Evolutionary conservation across 306 rosid species (phyloP).

Genomic region (Clitoria ternatea): DNA sequence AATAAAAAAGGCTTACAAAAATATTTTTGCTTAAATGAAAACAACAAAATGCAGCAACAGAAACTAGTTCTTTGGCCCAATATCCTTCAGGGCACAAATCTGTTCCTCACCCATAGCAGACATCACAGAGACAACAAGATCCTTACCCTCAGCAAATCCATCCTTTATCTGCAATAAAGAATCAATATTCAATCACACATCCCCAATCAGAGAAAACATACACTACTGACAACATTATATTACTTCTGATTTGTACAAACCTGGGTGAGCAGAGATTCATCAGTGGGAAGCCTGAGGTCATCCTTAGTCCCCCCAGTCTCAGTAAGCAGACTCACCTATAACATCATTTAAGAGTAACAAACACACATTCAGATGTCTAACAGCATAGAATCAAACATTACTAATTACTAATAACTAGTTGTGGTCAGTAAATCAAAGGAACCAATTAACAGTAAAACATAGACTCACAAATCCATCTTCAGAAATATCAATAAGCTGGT

Average conservation of each 20-base stretch:
- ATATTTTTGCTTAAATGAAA: conserved; percentile 27
- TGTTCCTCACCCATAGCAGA: conserved; percentile 89
- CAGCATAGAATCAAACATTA: background rate
- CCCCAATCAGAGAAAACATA: background rate
- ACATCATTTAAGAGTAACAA: background rate
- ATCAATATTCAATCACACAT: background rate
- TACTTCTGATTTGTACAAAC: conserved; percentile 25
- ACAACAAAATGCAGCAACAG: conserved; percentile 24
- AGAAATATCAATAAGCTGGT: conserved; percentile 45
- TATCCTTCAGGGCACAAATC: conserved; percentile 71
- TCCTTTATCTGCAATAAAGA: conserved; percentile 56
- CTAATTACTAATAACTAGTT: background rate
- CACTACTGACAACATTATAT: background rate
- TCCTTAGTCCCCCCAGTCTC: conserved; percentile 71
- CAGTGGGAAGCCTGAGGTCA: conserved; percentile 54
- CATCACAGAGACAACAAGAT: conserved; percentile 71
- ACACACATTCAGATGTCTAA: background rate
- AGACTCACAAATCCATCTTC: conserved; percentile 62
- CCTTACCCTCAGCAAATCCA: conserved; percentile 69
- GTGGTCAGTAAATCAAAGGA: background rate
- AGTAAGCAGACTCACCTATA: conserved; percentile 49
- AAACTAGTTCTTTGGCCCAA: conserved; percentile 58
- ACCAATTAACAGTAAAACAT: background rate
- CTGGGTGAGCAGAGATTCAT: conserved; percentile 56
- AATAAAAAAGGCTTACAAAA: conserved; percentile 30